Base-by-base conservation (phyloP, 2,329 filamentous ascomycete genomes). In the Diaporthe sp. region DNA sequence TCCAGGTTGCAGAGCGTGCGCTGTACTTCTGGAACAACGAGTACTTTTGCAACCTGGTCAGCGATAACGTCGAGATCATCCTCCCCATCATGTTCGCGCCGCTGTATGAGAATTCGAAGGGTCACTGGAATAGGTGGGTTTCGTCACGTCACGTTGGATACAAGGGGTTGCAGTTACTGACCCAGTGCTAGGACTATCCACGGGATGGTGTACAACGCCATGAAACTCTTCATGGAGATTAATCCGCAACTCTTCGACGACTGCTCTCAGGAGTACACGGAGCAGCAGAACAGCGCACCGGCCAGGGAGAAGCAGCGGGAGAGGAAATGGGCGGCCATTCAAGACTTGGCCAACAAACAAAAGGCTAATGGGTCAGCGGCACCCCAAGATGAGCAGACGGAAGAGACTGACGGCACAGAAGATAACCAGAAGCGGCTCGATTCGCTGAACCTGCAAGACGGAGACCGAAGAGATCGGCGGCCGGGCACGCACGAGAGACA, bases 11-110 rank as follows among this genome's bases (percentile, higher is more conserved):
- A 25, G 97, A 99, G 86, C 92, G 97, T 78, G 97, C 97, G 7
- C 89, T 99, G 38, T 99, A 99, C 86, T 99, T 99, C 87, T 99
- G 97, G 97, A 99, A 99, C 88, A 99, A 99, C 82, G 97, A 99
- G 84, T 99, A 99, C 84, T 99, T 99, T 86, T 99, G 97, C 88
- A 99, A 98, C 82, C 89, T 99, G 75, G 97, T 99, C 78, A 98
- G 96, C 87, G 97, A 99, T 85, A 99, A 99, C 80, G 97, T 99
- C 72, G 96, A 98, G 81, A 96, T 98, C 61, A 99, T 99, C 80
- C 88, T 99, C 58, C 97, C 97, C 4, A 99, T 99, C 82, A 99
- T 99, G 97, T 99, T 99, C 85, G 96, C 96, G 35, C 96, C 97
- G 3, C 89, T 99, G 40, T 99, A 98, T 80, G 97, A 99, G 84